Percentiles rank a stretch among this genome's conserved stretches.
phyloP scores from a whole-genome alignment of 163 green algal species.

The Chlamydomonas reinhardtii region DNA sequence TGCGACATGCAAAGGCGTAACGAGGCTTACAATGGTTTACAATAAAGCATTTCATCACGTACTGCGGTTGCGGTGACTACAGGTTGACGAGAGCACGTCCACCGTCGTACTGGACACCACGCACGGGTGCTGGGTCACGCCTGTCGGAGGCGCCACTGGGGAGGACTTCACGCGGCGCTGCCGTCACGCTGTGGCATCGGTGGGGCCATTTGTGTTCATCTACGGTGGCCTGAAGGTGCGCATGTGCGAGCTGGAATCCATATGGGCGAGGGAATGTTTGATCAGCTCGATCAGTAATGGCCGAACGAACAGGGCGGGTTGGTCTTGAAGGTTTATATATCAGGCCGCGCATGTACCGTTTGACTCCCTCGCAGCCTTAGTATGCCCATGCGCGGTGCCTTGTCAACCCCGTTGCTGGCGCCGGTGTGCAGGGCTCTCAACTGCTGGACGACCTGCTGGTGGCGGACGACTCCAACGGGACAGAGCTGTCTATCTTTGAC shows the following conservation, averaged over 20 bases:
- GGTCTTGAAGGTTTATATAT: too few species aligned
- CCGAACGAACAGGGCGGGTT: too few species aligned
- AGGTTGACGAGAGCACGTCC: conserved; percentile 87
- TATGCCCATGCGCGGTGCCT: too few species aligned
- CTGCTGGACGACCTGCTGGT: conserved; percentile 95
- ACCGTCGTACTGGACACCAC: conserved; percentile 94
- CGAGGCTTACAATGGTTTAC: too few species aligned
- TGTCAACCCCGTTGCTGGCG: too few species aligned
- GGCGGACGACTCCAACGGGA: conserved; percentile 87
- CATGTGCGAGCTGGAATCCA: too few species aligned
- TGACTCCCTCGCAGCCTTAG: too few species aligned
- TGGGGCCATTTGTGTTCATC: conserved; percentile 95
- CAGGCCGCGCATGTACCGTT: too few species aligned
- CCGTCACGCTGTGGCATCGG: conserved; percentile 88
- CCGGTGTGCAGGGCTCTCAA: conserved; percentile 72
- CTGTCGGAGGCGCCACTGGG: conserved; percentile 32
- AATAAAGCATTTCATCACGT: too few species aligned
- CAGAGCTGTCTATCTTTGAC: conserved; percentile 88
- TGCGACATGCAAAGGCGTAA: too few species aligned
- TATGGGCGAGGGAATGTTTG: too few species aligned
- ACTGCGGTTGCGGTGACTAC: neutral
- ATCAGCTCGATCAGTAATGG: too few species aligned
- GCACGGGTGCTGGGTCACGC: conserved; percentile 87
- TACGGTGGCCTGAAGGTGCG: conserved; percentile 91
- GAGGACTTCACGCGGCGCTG: conserved; percentile 77